A percentile compares a stretch with the other conserved stretches of the same genome.
These are phyloP conservation scores for Strigomonas culicis DNA, from an alignment of 208 protist species.

Conservation along the genomic window DNA sequence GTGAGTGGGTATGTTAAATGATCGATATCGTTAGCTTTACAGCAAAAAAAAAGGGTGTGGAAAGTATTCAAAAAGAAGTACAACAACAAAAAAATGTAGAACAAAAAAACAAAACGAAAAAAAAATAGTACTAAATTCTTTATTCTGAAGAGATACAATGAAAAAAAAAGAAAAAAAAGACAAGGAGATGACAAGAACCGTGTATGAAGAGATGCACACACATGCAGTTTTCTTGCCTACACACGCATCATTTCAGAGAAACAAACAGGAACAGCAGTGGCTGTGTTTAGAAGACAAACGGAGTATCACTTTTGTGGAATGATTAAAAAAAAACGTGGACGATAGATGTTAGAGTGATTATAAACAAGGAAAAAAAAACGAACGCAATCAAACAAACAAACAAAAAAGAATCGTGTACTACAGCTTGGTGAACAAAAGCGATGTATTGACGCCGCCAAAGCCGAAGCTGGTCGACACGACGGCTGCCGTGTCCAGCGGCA, in stretches of 20 bases:
- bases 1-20: not conserved
- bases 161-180: not conserved
- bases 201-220: not conserved
- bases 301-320: not conserved
- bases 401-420: slow-evolving; percentile 6
- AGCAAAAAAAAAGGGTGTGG: not conserved
- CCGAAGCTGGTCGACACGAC: slow-evolving; percentile 96
- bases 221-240: not conserved
- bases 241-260: not conserved
- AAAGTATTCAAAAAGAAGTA: not conserved
- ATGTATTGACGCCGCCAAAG: slow-evolving; percentile 96
- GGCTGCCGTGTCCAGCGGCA: slow-evolving; percentile 6
- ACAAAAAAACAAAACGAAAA: slow-evolving; percentile 11
- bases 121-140: slow-evolving; percentile 3
- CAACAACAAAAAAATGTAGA: slow-evolving; percentile 7
- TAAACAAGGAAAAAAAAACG: not conserved
- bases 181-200: not conserved
- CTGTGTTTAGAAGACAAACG: not conserved
- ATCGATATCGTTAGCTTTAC: not conserved
- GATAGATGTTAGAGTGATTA: not conserved
- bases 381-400: slow-evolving; percentile 5
- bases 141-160: not conserved
- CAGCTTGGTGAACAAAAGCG: slow-evolving; percentile 69
- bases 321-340: not conserved
- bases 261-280: not conserved